These are phyloP conservation scores for Tephrocybe sp. DNA, from an alignment of 768 basidiomycete genomes.

Conservation along the genomic window DNA sequence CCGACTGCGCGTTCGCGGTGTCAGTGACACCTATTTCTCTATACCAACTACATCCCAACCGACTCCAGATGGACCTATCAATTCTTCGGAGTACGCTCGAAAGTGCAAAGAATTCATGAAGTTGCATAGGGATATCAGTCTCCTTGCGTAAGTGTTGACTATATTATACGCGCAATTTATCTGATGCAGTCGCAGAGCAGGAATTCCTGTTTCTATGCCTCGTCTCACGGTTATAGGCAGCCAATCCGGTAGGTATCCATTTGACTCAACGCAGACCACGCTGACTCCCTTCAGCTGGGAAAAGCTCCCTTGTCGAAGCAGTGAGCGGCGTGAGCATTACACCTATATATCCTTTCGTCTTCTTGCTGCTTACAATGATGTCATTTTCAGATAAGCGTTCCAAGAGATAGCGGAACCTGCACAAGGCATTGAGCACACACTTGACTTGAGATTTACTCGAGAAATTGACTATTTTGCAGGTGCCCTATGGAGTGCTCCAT, in stretches of 20 bases:
- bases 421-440: constrained; percentile 39
- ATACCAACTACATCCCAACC: neutral
- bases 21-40: neutral
- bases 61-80: neutral
- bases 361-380: neutral
- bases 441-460: neutral
- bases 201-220: constrained; percentile 8
- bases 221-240: constrained; percentile 7
- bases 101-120: constrained; percentile 6
- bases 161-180: neutral
- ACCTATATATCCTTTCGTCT: neutral
- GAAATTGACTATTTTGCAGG: constrained; percentile 21
- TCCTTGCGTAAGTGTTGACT: neutral
- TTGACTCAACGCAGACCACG: neutral
- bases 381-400: constrained; percentile 51
- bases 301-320: constrained; percentile 7
- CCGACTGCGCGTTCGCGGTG: neutral
- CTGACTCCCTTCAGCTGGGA: constrained; percentile 3
- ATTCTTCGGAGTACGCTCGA: neutral
- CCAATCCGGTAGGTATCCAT: constrained; percentile 1
- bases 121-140: constrained; percentile 2
- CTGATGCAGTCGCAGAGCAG: neutral
- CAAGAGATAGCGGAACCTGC: constrained; percentile 60
- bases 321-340: constrained; percentile 3
- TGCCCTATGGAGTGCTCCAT: constrained; percentile 55